phyloP scores from a whole-genome alignment of 345 rosid species.

The Citrus sinensis region DVS_A1.0 CM039167.1:4873501-4874000 shows the following conservation, averaged over 20 bases:
- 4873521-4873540: too few species aligned
- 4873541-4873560: neutral
- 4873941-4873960: neutral
- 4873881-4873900: neutral
- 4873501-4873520: neutral
- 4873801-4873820: neutral
- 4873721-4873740: neutral
- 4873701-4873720: neutral
- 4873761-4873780: neutral
- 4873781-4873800: neutral
- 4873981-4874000: too few species aligned
- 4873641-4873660: too few species aligned
- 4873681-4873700: neutral
- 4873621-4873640: neutral
- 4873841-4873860: neutral
- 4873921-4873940: neutral
- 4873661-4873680: neutral
- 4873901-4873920: neutral
- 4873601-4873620: neutral
- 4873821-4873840: neutral
- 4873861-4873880: neutral
- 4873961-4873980: neutral
- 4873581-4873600: neutral
- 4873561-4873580: neutral
- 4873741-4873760: neutral